Evolutionary conservation across 192 early-diverging fungal species (phyloP).

Genomic region (Spinellus fusiger): DNA sequence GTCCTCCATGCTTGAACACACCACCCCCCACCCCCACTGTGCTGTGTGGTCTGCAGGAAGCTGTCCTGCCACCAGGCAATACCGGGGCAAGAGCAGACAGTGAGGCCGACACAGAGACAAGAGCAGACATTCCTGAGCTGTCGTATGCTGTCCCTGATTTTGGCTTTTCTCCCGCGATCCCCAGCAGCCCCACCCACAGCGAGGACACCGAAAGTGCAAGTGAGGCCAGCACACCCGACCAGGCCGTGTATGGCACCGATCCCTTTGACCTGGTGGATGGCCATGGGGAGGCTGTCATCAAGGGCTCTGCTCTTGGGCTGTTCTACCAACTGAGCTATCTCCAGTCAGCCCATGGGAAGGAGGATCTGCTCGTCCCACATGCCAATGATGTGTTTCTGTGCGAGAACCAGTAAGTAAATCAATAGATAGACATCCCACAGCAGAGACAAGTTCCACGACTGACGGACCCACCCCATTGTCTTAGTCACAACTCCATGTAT

Average conservation of each 20-base stretch:
- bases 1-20: too few relatives aligned
- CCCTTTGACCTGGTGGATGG: neutral
- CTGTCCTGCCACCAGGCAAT: too few relatives aligned
- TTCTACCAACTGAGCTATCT: slow-evolving; percentile 2
- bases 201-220: slow-evolving; percentile 14
- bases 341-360: neutral
- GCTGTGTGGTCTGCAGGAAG: too few relatives aligned
- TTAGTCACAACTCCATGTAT: neutral
- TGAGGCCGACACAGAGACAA: neutral
- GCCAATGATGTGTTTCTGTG: slow-evolving; percentile 5
- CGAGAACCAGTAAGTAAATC: slow-evolving; percentile 13
- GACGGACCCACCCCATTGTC: too few relatives aligned
- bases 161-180: neutral
- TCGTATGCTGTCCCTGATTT: neutral
- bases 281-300: neutral
- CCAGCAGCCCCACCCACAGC: neutral
- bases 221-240: slow-evolving; percentile 17
- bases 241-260: neutral
- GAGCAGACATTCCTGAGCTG: neutral
- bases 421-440: too few relatives aligned
- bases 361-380: slow-evolving; percentile 1
- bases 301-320: neutral
- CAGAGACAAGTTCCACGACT: too few relatives aligned
- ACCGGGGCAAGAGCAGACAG: too few relatives aligned
- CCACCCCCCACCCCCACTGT: too few relatives aligned